Evolutionary conservation across 1,284 basidiomycete species (phyloP), one percentile per base, ranked within the genome.

Genomic region (Cystobasidium slooffiae): DNA sequence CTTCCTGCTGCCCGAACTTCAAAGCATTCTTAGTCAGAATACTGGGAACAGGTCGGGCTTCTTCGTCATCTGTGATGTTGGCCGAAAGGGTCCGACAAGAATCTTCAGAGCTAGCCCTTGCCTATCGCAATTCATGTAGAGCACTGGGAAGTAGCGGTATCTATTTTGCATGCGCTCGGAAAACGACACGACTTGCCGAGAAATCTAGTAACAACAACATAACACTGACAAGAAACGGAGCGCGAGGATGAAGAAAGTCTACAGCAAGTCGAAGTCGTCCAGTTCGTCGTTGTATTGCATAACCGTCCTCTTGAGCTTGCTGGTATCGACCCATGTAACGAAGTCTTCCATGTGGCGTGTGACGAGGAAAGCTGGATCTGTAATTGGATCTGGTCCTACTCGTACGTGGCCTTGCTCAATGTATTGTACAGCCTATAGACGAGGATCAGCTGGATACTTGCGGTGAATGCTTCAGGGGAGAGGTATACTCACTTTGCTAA

Each of bases 291-390:
- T 99, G 87, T 99, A 99, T 77, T 87, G 86, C 89, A 96, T 92
- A 81, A 99, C 90, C 0, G 93, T 95, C 76, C 96, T 88, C 88
- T 97, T 98, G 82, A 98, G 88, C 82, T 96, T 97, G 78, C 91
- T 94, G 31, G 94, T 95, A 83, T 99, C 95, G 18, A 99, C 94
- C 97, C 97, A 99, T 22, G 97, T 98, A 61, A 99, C 94, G 84
- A 97, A 99, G 85, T 99, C 97, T 82, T 99, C 95, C 93, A 97
- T 95, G 79, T 94, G 88, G 88, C 94, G 86, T 31, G 95, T 97
- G 77, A 99, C 94, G 74, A 99, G 87, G 84, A 91, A 98, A 0
- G 96, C 97, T 1, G 97, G 97, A 82, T 99, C 97, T 0, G 92
- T 96, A 80, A 99, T 90, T 0, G 93, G 92, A 80, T 97, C 93